Base-by-base conservation (phyloP, 2,329 filamentous ascomycete genomes). In the Xylariaceae sp. region DNA sequence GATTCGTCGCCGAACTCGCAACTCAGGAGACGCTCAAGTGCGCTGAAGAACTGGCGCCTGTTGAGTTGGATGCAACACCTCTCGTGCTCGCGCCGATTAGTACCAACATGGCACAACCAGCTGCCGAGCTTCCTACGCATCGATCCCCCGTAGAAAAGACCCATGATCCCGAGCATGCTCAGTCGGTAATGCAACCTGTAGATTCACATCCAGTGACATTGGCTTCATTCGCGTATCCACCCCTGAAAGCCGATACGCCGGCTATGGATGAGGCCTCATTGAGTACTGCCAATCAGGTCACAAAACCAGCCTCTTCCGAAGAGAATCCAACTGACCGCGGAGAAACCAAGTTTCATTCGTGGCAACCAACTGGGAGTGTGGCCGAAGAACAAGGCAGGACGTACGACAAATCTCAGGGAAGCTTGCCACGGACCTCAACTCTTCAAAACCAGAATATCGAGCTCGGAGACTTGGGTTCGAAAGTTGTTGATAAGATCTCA, bases 1-100 rank as follows among this genome's bases (percentile, higher is more conserved):
- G 71, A n/a, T 60, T 62, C 15, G 61, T 72, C 30, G 65, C 71
- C 18, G 71, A 73, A 59, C 62, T 73, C 13, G 66, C 68, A 35
- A 70, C 62, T 17, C 54, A 61, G 35, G 67, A 72, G 17, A 72
- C 70, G 0, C 56, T 60, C 34, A 70, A 68, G 57, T 72, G 71
- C 48, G 71, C 71, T 11, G 70, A 72, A 45, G 71, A 73, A 55
- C 58, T 73, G 30, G 70, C 71, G 17, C 71, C 70, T 6, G 57
- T 72, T 34, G 71, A 73, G 58, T 51, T 73, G 37, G 71, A 73
- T 53, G 68, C 67, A 39, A 64, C 64, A 1, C 65, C 66, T 44
- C 58, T 60, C 10, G 47, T 23, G 2, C 56, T 60, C 17, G 49
- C 55, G 5, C 45, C 57, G 13, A 59, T 62, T 15, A 59, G 60